These are phyloP conservation scores for Parmelia sp. DNA, from an alignment of 495 filamentous ascomycete genomes.

Conservation along the genomic window DNA sequence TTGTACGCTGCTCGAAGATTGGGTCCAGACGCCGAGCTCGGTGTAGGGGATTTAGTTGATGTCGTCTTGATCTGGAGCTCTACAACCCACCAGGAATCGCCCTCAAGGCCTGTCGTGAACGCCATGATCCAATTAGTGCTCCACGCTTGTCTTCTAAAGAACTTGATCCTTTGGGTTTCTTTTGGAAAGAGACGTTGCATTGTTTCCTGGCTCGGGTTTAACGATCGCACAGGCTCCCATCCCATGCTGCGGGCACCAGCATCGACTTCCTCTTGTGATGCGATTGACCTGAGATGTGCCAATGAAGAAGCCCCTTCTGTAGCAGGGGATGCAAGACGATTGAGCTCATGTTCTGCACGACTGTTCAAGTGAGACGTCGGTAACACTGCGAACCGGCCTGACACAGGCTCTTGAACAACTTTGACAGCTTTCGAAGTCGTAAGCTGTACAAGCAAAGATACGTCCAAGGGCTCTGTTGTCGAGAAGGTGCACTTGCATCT, in stretches of 20 bases:
- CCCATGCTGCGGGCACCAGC: constrained; percentile 53
- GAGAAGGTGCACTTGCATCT: constrained; percentile 50
- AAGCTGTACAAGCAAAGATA: constrained; percentile 59
- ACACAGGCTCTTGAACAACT: constrained; percentile 63
- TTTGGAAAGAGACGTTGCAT: constrained; percentile 54
- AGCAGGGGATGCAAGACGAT: constrained; percentile 35
- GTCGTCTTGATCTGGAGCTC: constrained; percentile 45
- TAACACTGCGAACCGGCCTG: constrained; percentile 50
- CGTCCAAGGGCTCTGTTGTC: constrained; percentile 56
- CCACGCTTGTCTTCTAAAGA: constrained; percentile 60
- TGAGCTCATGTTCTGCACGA: constrained; percentile 46
- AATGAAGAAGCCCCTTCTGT: constrained; percentile 44
- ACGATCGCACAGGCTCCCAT: constrained; percentile 50
- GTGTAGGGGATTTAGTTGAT: constrained; percentile 11
- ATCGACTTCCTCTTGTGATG: constrained; percentile 57
- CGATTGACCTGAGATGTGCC: constrained; percentile 50
- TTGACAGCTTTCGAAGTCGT: constrained; percentile 50
- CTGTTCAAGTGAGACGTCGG: constrained; percentile 38
- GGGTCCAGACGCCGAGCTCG: constrained; percentile 9
- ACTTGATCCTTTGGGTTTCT: constrained; percentile 53
- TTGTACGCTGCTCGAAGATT: constrained; percentile 25
- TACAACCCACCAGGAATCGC: constrained; percentile 71
- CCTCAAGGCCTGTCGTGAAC: constrained; percentile 61
- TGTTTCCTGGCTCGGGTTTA: constrained; percentile 49
- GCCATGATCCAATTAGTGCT: constrained; percentile 59